These are phyloP conservation scores for Quercus phellos DNA, from an alignment of 331 rosid species.

Conservation along the genomic window DNA sequence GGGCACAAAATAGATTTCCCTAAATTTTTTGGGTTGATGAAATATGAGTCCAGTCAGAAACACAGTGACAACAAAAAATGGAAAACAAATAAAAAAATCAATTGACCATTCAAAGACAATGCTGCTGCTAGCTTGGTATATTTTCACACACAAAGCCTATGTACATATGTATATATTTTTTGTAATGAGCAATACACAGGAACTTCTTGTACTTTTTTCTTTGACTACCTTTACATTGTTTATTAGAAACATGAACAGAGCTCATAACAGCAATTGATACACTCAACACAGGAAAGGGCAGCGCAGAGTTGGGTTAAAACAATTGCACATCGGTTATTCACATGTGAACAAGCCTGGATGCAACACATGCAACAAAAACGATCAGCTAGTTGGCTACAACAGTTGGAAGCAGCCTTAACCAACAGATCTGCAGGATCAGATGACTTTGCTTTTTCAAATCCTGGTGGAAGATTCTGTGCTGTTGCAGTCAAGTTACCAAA, in stretches of 20 bases:
- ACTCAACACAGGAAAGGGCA: slow-evolving; percentile 75
- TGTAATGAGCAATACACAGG: not conserved
- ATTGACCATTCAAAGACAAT: not conserved
- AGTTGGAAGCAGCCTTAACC: slow-evolving; percentile 58
- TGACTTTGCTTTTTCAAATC: slow-evolving; percentile 56
- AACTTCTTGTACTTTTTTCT: not conserved
- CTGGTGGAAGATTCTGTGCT: slow-evolving; percentile 41
- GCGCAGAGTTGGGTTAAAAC: slow-evolving; percentile 66
- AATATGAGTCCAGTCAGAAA: not conserved
- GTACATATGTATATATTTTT: not conserved
- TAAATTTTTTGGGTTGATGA: not conserved
- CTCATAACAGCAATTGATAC: slow-evolving; percentile 77
- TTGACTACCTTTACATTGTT: not conserved
- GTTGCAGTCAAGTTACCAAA: slow-evolving; percentile 79
- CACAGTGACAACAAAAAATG: not conserved
- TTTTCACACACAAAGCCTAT: not conserved
- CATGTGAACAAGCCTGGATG: slow-evolving; percentile 41
- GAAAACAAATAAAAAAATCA: not conserved
- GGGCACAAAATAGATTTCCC: no score
- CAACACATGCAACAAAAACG: slow-evolving; percentile 71
- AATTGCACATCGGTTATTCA: slow-evolving; percentile 59
- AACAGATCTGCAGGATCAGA: slow-evolving; percentile 39
- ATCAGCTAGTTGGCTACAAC: slow-evolving; percentile 36
- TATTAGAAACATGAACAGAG: slow-evolving; percentile 30
- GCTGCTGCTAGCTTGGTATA: not conserved